Base-by-base conservation (phyloP, 1,284 basidiomycete genomes). In the Ceratobasidium sp. region DNA sequence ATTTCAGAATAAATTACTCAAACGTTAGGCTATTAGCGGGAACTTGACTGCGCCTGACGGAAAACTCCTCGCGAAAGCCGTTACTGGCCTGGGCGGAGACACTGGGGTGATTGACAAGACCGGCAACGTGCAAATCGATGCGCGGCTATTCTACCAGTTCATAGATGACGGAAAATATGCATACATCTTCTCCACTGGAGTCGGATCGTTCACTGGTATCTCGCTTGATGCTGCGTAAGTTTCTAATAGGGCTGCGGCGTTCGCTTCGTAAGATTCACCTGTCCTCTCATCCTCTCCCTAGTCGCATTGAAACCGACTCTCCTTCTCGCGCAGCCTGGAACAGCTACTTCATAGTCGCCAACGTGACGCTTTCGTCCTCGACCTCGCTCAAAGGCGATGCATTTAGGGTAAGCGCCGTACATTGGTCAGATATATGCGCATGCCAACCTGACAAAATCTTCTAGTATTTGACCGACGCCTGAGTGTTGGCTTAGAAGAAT, bases 91-190 rank as follows among this genome's bases (percentile, higher is more conserved):
- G 23, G 68, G 53, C 39, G 68, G 68, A 12, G 68, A 70, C 18
- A 70, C 68, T n/a, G 53, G 68, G 4, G 13, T 70, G 18, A 44
- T 70, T 23, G 68, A 70, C 40, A 70, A 58, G 68, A 53, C 15
- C n/a, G 53, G 68, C 33, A 70, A 28, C 33, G 33, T 70, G 18
- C 26, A 53, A 20, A 44, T 58, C 39, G 68, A 70, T 53, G 68
- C 55, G 0, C 51, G 55, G 33, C 28, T 56, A 42, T 70, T 53
- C 44, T 70, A 23, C n/a, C 53, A 42, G 40, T 70, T 70, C 23
- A 9, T 70, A 15, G 68, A 70, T n/a, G 68, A 70, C 26, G 20
- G 20, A 12, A 56, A 56, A 20, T 70, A 56, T 13, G 53, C 53
- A 33, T 70, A 70, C n/a, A 40, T 56, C 15, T 49, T 53, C 9